Conservation (phyloP, 2,329 filamentous ascomycete genomes). For the Didymella segeticola region DNA sequence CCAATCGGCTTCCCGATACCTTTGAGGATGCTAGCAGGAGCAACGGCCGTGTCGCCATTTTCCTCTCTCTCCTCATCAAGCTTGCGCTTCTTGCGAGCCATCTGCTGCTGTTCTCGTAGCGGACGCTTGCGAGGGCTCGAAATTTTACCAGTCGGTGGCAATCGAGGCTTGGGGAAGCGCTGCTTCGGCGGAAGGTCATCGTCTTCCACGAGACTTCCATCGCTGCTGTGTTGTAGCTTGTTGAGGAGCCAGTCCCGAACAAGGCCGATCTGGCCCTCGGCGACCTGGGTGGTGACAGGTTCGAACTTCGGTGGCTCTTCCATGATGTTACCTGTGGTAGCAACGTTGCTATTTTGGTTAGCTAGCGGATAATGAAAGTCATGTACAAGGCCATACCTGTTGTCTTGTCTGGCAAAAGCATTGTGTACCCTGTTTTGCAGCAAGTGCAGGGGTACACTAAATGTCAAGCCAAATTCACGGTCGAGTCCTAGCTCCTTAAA, state of each 20-base stretch:
- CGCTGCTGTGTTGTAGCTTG: slow-evolving; percentile 83
- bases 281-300: slow-evolving; percentile 78
- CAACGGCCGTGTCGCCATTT: slow-evolving; percentile 32
- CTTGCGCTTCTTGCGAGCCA: slow-evolving; percentile 89
- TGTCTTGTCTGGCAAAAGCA: slow-evolving; percentile 79
- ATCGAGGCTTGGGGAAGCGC: slow-evolving; percentile 66
- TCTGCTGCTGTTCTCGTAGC: slow-evolving; percentile 79
- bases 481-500: slow-evolving; percentile 95
- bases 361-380: background rate
- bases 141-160: slow-evolving; percentile 83
- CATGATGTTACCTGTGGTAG: slow-evolving; percentile 68
- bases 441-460: slow-evolving; percentile 92
- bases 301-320: slow-evolving; percentile 73
- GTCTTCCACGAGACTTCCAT: slow-evolving; percentile 87
- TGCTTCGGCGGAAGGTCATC: slow-evolving; percentile 95
- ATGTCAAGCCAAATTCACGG: slow-evolving; percentile 84
- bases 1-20: slow-evolving; percentile 63
- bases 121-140: slow-evolving; percentile 83
- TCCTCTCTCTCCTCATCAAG: slow-evolving; percentile 55
- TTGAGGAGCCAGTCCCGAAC: slow-evolving; percentile 90
- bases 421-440: slow-evolving; percentile 89
- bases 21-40: slow-evolving; percentile 35
- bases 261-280: slow-evolving; percentile 82
- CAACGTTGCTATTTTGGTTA: slow-evolving; percentile 60
- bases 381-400: slow-evolving; percentile 55